Conservation (phyloP, 768 basidiomycete genomes). For the Rhizopogon sp. region DNA sequence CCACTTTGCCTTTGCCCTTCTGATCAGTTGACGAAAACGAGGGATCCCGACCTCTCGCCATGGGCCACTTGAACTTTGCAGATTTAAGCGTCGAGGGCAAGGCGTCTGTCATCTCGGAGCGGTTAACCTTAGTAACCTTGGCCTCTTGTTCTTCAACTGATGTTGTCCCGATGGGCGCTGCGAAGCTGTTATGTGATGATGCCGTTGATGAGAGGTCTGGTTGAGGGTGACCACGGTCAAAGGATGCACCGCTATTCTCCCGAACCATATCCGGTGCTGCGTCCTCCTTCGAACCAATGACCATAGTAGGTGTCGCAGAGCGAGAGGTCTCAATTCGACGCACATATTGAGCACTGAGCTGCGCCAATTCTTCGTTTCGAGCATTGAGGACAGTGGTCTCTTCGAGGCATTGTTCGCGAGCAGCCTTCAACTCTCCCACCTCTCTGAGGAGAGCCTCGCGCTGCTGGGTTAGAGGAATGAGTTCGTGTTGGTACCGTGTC, state of each 20-base stretch:
- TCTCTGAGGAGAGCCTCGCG: conserved; percentile 77
- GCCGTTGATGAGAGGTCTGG: conserved; percentile 8
- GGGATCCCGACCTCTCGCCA: conserved; percentile 47
- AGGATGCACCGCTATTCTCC: conserved; percentile 24
- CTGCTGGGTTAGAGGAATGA: conserved; percentile 78
- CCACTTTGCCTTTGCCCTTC: conserved; percentile 38
- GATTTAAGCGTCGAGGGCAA: conserved; percentile 47
- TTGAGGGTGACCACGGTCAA: conserved; percentile 18
- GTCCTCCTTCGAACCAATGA: conserved; percentile 1
- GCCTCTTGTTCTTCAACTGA: conserved; percentile 24
- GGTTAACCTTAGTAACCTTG: conserved; percentile 23
- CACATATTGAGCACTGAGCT: conserved; percentile 78
- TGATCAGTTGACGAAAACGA: conserved; percentile 28
- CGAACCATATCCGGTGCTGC: conserved; percentile 5
- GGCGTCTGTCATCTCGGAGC: conserved; percentile 32
- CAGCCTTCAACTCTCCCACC: conserved; percentile 79
- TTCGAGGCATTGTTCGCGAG: conserved; percentile 82
- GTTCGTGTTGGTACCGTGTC: conserved; percentile 80
- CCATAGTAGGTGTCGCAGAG: conserved; percentile 9
- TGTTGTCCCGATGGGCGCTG: conserved; percentile 15
- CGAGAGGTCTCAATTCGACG: conserved; percentile 61
- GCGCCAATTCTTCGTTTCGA: conserved; percentile 89
- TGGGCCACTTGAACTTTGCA: conserved; percentile 70
- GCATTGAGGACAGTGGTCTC: conserved; percentile 89
- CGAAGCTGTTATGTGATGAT: conserved; percentile 12